A percentile compares a stretch with the other conserved stretches of the same genome.
These are phyloP conservation scores for Tulasnella sp. DNA, from an alignment of 768 basidiomycete species.

Conservation along the genomic window DNA sequence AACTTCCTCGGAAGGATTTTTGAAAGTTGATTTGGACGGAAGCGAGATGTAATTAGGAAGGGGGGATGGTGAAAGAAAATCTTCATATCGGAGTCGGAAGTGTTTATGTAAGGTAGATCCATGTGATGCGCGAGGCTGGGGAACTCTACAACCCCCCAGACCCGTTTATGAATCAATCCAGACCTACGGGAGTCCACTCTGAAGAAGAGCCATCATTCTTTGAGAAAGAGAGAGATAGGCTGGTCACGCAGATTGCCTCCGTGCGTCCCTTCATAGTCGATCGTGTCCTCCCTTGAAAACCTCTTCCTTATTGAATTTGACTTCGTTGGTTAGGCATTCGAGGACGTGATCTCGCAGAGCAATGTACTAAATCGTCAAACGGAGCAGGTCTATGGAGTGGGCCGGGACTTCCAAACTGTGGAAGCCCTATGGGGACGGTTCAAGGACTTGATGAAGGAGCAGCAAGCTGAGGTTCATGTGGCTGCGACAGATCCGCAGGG, in stretches of 20 bases:
- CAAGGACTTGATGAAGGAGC: constrained; percentile 57
- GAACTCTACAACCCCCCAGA: no score
- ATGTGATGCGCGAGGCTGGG: no score
- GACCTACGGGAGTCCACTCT: background rate
- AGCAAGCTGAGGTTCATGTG: constrained; percentile 15
- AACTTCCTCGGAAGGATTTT: no score
- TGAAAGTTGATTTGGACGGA: no score
- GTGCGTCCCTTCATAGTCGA: constrained; percentile 39
- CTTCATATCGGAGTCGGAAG: background rate
- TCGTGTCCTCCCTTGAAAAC: background rate
- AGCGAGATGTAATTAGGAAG: no score
- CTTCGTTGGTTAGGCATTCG: constrained; percentile 52
- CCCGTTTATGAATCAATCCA: no score
- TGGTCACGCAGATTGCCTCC: constrained; percentile 60
- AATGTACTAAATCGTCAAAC: constrained; percentile 84
- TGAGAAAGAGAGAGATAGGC: constrained; percentile 64
- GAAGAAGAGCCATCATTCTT: constrained; percentile 47
- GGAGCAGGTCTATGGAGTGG: constrained; percentile 87
- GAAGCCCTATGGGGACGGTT: constrained; percentile 76
- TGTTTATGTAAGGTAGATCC: no score
- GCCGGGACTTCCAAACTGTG: constrained; percentile 82
- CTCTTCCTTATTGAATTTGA: background rate
- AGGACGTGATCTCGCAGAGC: constrained; percentile 71
- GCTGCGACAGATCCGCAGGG: constrained; percentile 5
- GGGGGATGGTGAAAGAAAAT: background rate